These are phyloP conservation scores for Fusarium armeniacum DNA, from an alignment of 2,329 filamentous ascomycete species.

Conservation along the genomic window DNA sequence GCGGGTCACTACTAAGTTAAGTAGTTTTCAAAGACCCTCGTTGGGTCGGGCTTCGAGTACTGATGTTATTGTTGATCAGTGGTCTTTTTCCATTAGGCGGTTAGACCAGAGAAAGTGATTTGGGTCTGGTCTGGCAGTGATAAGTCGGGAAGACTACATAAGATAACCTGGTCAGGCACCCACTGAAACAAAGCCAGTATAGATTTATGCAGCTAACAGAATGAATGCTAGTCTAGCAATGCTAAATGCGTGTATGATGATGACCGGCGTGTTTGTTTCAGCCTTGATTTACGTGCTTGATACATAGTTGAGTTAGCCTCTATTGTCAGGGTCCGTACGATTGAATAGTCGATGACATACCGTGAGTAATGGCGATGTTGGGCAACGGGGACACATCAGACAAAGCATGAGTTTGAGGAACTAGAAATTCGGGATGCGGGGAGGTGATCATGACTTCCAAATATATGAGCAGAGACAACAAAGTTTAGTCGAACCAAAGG, in stretches of 20 bases:
- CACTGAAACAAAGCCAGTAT: neutral
- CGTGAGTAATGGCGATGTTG: neutral
- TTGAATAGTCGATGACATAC: slow-evolving; percentile 2
- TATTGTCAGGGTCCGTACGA: slow-evolving; percentile 7
- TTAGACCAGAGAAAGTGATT: neutral
- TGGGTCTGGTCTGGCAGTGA: neutral
- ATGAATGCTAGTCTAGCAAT: neutral
- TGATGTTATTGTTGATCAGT: slow-evolving; percentile 26
- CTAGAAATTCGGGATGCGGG: neutral
- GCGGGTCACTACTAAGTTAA: slow-evolving; percentile 25
- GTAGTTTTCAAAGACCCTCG: slow-evolving; percentile 21
- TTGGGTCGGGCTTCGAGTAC: slow-evolving; percentile 13
- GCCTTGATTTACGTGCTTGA: slow-evolving; percentile 29
- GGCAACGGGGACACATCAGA: neutral
- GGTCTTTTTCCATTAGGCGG: neutral
- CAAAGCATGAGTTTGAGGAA: neutral
- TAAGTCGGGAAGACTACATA: neutral
- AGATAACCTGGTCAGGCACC: neutral
- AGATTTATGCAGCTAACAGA: neutral
- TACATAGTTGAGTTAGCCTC: slow-evolving; percentile 13
- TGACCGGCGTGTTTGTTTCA: slow-evolving; percentile 31
- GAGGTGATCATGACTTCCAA: neutral
- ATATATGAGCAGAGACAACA: neutral
- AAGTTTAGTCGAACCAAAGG: slow-evolving; percentile 4
- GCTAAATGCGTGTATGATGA: slow-evolving; percentile 21